phyloP scores from a whole-genome alignment of 2,329 filamentous ascomycete species.

The Grosmannia penicillata region DNA sequence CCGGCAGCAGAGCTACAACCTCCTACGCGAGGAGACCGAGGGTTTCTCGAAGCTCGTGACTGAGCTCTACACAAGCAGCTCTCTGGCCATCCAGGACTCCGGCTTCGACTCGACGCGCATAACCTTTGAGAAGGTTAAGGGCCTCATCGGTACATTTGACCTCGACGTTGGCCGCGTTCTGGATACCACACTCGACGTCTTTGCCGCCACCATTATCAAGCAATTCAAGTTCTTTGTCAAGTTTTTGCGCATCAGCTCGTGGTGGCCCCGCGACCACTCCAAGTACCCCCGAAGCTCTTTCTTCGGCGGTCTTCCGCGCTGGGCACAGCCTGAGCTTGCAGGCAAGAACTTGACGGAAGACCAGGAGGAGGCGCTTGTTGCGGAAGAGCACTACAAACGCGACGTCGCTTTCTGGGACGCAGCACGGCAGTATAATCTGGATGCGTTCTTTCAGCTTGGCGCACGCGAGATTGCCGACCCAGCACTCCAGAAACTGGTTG shows the following conservation, averaged over 20 bases:
- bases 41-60: slow-evolving; percentile 94
- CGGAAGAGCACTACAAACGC: slow-evolving; percentile 42
- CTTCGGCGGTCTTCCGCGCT: slow-evolving; percentile 59
- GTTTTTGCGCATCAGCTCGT: slow-evolving; percentile 78
- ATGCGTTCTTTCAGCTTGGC: slow-evolving; percentile 83
- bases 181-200: slow-evolving; percentile 89
- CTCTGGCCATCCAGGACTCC: slow-evolving; percentile 45
- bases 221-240: slow-evolving; percentile 92
- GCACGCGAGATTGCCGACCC: slow-evolving; percentile 50
- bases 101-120: slow-evolving; percentile 68
- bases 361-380: slow-evolving; percentile 48
- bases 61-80: slow-evolving; percentile 75
- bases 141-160: slow-evolving; percentile 91
- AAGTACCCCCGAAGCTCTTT: slow-evolving; percentile 25
- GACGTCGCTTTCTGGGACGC: slow-evolving; percentile 71
- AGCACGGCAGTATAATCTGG: slow-evolving; percentile 60
- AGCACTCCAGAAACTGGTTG: slow-evolving; percentile 32
- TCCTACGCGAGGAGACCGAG: slow-evolving; percentile 88
- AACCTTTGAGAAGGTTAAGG: slow-evolving; percentile 85
- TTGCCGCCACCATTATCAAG: slow-evolving; percentile 83
- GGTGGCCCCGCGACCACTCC: slow-evolving; percentile 69
- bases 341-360: slow-evolving; percentile 52
- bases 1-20: slow-evolving; percentile 90
- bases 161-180: slow-evolving; percentile 88
- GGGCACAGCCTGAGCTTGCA: slow-evolving; percentile 63